Percentiles rank a stretch among this genome's conserved stretches.
These are phyloP conservation scores for Daldinia bambusicola DNA, from an alignment of 495 filamentous ascomycete species.

Conservation along the genomic window DNA sequence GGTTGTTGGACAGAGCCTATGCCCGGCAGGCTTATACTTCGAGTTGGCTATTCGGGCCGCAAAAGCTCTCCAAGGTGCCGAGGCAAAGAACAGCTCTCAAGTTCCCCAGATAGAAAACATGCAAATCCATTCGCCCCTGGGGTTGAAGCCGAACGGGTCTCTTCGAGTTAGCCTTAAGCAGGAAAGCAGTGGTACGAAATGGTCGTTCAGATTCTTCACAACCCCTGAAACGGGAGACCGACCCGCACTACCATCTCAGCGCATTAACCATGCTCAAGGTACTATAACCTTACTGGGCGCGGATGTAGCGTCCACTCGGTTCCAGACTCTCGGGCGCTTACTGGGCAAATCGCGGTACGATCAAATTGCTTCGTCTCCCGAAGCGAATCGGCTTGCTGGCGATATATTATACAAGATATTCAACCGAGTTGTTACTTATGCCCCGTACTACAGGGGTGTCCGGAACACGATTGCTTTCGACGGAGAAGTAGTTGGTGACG, in stretches of 20 bases:
- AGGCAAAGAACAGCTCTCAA: constrained; percentile 4
- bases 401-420: constrained; percentile 53
- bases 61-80: constrained; percentile 3
- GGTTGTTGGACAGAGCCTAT: constrained; percentile 19
- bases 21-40: constrained; percentile 30
- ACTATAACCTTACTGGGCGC: constrained; percentile 14
- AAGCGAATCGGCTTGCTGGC: constrained; percentile 20
- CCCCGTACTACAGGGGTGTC: constrained; percentile 52
- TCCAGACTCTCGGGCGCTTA: constrained; percentile 18
- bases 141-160: constrained; percentile 17
- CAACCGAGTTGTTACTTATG: constrained; percentile 48
- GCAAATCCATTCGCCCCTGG: constrained; percentile 23
- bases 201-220: constrained; percentile 24
- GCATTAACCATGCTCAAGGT: constrained; percentile 26
- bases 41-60: constrained; percentile 34
- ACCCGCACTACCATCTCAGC: neutral
- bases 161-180: constrained; percentile 19
- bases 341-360: constrained; percentile 22
- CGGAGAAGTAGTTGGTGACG: constrained; percentile 47
- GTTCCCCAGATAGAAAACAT: constrained; percentile 23
- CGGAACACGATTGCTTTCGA: constrained; percentile 42
- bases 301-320: constrained; percentile 12
- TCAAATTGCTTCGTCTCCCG: constrained; percentile 19
- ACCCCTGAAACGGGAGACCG: neutral
- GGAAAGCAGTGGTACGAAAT: constrained; percentile 7